A percentile compares a stretch with the other conserved stretches of the same genome.
Conservation (phyloP, 2,329 filamentous ascomycete species). For the Aspergillus costaricaensis region DNA sequence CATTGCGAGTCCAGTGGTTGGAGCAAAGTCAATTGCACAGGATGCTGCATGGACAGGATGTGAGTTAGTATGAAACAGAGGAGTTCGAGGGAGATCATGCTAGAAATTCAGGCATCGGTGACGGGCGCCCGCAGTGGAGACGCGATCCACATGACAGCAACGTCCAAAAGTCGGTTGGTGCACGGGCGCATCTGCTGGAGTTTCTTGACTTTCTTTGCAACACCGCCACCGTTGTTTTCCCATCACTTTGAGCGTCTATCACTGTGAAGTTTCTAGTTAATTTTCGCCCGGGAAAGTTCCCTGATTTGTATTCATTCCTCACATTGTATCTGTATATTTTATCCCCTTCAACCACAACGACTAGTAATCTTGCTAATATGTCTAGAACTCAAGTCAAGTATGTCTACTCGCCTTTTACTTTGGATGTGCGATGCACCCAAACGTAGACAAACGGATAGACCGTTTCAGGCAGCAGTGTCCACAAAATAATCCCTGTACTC, state of each 20-base stretch:
- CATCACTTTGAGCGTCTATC: too few relatives aligned
- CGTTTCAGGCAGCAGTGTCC: conserved; percentile 24
- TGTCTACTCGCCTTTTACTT: conserved; percentile 17
- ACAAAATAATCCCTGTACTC: conserved; percentile 22
- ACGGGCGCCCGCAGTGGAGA: neutral
- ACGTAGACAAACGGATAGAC: conserved; percentile 23
- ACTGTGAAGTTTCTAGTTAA: too few relatives aligned
- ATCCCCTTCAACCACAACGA: too few relatives aligned
- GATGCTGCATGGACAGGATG: too few relatives aligned
- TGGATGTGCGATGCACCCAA: conserved; percentile 11
- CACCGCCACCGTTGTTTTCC: too few relatives aligned
- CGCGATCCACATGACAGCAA: neutral
- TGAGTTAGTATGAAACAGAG: neutral
- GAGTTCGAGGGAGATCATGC: neutral
- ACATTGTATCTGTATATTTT: too few relatives aligned
- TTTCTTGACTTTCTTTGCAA: too few relatives aligned
- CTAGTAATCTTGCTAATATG: too few relatives aligned
- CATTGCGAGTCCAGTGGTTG: neutral
- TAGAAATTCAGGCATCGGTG: neutral
- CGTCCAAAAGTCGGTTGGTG: neutral
- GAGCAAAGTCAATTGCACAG: neutral
- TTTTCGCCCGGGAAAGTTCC: too few relatives aligned
- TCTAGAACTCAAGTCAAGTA: neutral
- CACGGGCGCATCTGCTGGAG: neutral
- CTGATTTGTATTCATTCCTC: too few relatives aligned